phyloP scores from a whole-genome alignment of 192 early-diverging fungal species.

The Umbelopsis sp. region DNA sequence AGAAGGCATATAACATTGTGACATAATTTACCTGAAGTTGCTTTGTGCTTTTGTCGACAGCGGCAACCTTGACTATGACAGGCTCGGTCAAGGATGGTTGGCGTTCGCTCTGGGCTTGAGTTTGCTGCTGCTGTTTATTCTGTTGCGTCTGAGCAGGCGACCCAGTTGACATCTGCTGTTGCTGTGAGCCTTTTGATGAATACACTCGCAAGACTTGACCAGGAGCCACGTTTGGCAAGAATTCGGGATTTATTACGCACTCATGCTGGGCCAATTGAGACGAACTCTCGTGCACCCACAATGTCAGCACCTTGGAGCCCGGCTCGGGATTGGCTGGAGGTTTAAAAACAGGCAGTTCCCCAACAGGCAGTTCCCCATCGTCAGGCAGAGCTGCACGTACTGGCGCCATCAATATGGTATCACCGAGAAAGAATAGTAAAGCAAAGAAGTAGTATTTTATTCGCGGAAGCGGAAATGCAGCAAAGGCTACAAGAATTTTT shows the following conservation, averaged over 20 bases:
- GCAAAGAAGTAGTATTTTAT: not conserved
- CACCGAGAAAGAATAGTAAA: not conserved
- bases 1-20: not conserved
- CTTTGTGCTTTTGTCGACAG: not conserved
- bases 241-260: conserved; percentile 67
- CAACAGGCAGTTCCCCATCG: not conserved
- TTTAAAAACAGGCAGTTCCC: not conserved
- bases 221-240: conserved; percentile 50
- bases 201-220: conserved; percentile 54
- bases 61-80: conserved; percentile 9
- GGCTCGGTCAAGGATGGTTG: not conserved
- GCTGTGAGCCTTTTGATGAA: conserved; percentile 2
- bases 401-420: not conserved
- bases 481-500: not conserved
- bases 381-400: conserved; percentile 15
- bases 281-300: conserved; percentile 61
- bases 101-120: not conserved
- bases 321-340: not conserved
- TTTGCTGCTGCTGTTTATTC: conserved; percentile 16
- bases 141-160: conserved; percentile 17
- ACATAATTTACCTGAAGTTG: conserved; percentile 10
- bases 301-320: conserved; percentile 28
- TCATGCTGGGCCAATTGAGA: conserved; percentile 49
- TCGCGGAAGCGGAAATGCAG: not conserved
- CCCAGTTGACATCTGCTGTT: not conserved